phyloP scores from a whole-genome alignment of 306 rosid genomes.

The Cicer judaicum region DNA sequence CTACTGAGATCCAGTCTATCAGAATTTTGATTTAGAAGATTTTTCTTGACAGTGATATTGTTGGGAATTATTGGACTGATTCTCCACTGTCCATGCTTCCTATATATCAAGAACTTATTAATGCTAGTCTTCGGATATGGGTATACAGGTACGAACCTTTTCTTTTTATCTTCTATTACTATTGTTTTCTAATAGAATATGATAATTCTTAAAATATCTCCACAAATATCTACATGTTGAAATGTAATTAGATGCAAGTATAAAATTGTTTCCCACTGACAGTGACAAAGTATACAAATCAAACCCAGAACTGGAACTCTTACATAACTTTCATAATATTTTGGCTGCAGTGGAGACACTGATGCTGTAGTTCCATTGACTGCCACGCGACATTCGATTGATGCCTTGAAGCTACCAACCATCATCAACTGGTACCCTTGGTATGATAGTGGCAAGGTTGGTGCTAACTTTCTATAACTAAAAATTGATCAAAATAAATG shows the following conservation, averaged over 20 bases:
- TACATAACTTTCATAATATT: background rate
- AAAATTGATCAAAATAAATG: background rate
- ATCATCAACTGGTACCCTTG: constrained; percentile 84
- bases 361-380: constrained; percentile 91
- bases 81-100: constrained; percentile 96
- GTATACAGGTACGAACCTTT: constrained; percentile 70
- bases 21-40: background rate
- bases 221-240: too few species aligned
- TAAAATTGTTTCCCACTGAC: too few species aligned
- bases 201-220: too few species aligned
- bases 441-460: constrained; percentile 84
- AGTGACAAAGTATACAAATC: too few species aligned
- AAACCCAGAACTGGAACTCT: background rate
- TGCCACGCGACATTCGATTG: constrained; percentile 87
- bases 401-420: constrained; percentile 86
- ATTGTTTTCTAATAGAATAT: too few species aligned
- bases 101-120: constrained; percentile 79
- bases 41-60: constrained; percentile 64
- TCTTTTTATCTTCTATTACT: constrained; percentile 25
- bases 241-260: too few species aligned
- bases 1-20: constrained; percentile 19
- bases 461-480: constrained; percentile 45
- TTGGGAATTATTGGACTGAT: constrained; percentile 85
- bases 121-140: constrained; percentile 80
- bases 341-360: constrained; percentile 78